A percentile compares a stretch with the other conserved stretches of the same genome.
Conservation (phyloP, 805 yeast species). For the Lachancea sp. region DNA sequence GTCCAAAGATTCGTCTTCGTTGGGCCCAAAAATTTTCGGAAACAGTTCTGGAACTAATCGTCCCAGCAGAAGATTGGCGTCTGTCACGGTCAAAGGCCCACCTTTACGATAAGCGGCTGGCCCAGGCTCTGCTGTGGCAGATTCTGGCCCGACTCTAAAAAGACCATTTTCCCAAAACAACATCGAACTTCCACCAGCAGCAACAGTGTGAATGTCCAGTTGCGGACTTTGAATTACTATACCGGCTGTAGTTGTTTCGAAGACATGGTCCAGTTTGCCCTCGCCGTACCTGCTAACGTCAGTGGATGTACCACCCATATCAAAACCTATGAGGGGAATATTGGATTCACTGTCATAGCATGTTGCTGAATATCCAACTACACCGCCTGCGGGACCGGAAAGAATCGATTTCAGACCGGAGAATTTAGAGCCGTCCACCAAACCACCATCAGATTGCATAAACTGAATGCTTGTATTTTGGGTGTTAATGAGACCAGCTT, state of each 20-base stretch:
- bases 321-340: constrained; percentile 71
- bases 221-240: constrained; percentile 81
- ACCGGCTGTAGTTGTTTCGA: constrained; percentile 80
- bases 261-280: constrained; percentile 69
- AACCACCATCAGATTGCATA: constrained; percentile 97
- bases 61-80: constrained; percentile 71
- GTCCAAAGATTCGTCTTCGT: constrained; percentile 67
- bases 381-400: constrained; percentile 98
- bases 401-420: constrained; percentile 84
- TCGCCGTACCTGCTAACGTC: constrained; percentile 70
- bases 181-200: constrained; percentile 80
- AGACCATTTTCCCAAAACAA: constrained; percentile 62
- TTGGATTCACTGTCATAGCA: constrained; percentile 52
- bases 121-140: constrained; percentile 85
- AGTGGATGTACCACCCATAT: constrained; percentile 90
- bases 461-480: constrained; percentile 53
- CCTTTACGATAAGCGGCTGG: constrained; percentile 83
- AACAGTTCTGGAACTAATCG: constrained; percentile 66
- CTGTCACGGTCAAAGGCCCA: constrained; percentile 80
- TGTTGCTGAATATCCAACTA: constrained; percentile 85
- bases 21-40: constrained; percentile 79
- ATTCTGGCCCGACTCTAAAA: constrained; percentile 79
- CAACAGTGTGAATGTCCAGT: constrained; percentile 72
- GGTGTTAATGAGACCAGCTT: constrained; percentile 52
- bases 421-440: constrained; percentile 75